These are phyloP conservation scores for Zygosaccharomyces gambellarensis DNA, from an alignment of 805 yeast species.

Conservation along the genomic window DNA sequence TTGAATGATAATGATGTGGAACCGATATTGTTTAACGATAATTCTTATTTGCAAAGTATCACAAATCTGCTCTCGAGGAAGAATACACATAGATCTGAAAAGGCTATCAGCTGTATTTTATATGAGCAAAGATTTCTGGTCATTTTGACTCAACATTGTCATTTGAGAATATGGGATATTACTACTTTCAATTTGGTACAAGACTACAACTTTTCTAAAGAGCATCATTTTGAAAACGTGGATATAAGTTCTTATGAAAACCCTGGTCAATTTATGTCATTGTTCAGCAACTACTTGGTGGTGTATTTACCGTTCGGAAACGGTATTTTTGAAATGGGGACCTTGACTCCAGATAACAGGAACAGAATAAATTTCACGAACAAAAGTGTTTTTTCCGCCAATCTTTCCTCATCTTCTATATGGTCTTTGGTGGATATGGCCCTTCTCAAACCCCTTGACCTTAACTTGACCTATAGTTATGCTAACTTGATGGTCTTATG, in stretches of 20 bases:
- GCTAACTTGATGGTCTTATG: conserved; percentile 45
- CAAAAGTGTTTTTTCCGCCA: conserved; percentile 20
- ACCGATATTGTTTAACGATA: conserved; percentile 52
- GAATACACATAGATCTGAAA: conserved; percentile 12
- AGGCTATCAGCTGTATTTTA: conserved; percentile 22
- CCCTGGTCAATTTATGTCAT: conserved; percentile 36
- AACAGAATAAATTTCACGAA: conserved; percentile 14
- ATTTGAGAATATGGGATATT: conserved; percentile 32
- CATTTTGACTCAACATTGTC: conserved; percentile 27
- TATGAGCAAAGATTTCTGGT: conserved; percentile 22
- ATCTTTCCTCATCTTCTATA: conserved; percentile 27
- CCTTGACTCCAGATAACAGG: conserved; percentile 17
- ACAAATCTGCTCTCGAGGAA: conserved; percentile 28
- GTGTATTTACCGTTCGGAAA: conserved; percentile 41
- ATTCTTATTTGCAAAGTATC: conserved; percentile 40
- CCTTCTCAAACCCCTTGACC: conserved; percentile 22
- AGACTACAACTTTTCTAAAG: conserved; percentile 20
- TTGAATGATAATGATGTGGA: conserved; percentile 28
- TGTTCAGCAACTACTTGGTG: conserved; percentile 32
- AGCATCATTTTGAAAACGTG: conserved; percentile 12
- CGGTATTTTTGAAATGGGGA: conserved; percentile 42
- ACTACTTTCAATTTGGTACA: conserved; percentile 14
- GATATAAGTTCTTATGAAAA: conserved; percentile 20
- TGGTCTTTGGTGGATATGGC: conserved; percentile 33
- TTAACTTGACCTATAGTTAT: conserved; percentile 17